phyloP scores from a whole-genome alignment of 2,329 filamentous ascomycete genomes.

The Aspergillus hortae region DNA sequence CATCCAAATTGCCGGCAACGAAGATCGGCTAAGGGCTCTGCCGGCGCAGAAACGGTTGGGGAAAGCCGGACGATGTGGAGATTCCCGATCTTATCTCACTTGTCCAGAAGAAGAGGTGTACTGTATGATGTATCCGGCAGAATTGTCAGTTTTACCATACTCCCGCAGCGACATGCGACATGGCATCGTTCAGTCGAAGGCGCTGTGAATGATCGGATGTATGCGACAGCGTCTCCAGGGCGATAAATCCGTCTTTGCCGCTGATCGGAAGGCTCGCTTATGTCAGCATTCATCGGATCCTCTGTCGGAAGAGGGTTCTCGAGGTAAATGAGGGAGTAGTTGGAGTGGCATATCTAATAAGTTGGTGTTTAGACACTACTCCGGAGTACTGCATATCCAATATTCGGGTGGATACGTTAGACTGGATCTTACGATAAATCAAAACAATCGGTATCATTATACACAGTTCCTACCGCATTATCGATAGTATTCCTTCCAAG shows the following conservation, averaged over 20 bases:
- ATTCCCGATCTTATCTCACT: slow-evolving; percentile 5
- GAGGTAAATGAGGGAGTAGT: too few species aligned
- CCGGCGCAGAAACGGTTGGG: slow-evolving; percentile 20
- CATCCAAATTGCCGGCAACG: slow-evolving; percentile 27
- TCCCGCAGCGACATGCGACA: too few species aligned
- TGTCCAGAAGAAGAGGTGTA: background rate
- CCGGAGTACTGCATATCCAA: too few species aligned
- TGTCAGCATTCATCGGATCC: slow-evolving; percentile 21
- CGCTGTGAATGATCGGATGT: background rate
- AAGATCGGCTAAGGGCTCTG: slow-evolving; percentile 37
- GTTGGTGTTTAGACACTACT: background rate
- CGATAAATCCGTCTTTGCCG: background rate
- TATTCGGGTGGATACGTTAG: too few species aligned
- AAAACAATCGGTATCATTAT: too few species aligned
- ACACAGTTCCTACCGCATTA: too few species aligned
- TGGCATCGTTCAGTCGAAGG: background rate
- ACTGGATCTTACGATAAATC: too few species aligned
- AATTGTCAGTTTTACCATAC: too few species aligned
- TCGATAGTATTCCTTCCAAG: too few species aligned
- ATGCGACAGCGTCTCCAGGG: background rate
- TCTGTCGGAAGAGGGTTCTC: slow-evolving; percentile 10
- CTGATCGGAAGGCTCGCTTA: slow-evolving; percentile 17
- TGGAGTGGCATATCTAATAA: too few species aligned
- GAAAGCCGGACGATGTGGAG: slow-evolving; percentile 20
- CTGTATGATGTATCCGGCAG: background rate